phyloP scores from a whole-genome alignment of 2,329 filamentous ascomycete genomes.

The Fusarium mundagurra region DNA sequence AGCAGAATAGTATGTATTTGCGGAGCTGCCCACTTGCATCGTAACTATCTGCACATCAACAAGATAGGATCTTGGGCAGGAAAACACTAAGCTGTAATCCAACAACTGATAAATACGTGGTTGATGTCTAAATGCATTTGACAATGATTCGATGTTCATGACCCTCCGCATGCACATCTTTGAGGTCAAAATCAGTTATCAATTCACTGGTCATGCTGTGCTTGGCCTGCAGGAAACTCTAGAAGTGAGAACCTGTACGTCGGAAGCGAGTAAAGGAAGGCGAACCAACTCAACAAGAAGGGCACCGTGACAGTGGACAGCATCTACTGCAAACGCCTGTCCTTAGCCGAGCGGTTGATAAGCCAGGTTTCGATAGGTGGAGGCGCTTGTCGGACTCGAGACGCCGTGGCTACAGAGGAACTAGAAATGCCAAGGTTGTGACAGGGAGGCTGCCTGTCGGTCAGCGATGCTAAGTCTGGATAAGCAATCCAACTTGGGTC shows the following conservation, averaged over 20 bases:
- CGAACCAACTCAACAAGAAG: conserved; percentile 15
- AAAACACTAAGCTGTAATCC: conserved; percentile 1
- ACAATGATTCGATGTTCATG: neutral
- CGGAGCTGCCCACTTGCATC: conserved; percentile 32
- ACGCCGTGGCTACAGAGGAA: conserved; percentile 9
- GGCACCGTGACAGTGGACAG: conserved; percentile 19
- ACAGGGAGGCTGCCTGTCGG: conserved; percentile 32
- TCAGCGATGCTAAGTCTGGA: conserved; percentile 22
- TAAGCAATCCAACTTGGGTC: conserved; percentile 28
- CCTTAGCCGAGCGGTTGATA: conserved; percentile 37
- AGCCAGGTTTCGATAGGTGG: conserved; percentile 15
- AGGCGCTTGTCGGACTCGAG: conserved; percentile 38
- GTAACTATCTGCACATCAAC: conserved; percentile 20
- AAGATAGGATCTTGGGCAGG: neutral
- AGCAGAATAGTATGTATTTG: conserved; percentile 27
- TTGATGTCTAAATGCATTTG: neutral
- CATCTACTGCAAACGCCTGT: conserved; percentile 21
- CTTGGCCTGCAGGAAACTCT: conserved; percentile 1
- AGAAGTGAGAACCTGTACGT: conserved; percentile 11
- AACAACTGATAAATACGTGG: conserved; percentile 1
- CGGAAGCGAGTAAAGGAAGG: conserved; percentile 21
- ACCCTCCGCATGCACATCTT: neutral
- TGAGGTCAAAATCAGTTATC: neutral
- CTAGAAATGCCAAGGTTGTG: conserved; percentile 11
- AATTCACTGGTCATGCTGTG: conserved; percentile 13